A percentile compares a stretch with the other conserved stretches of the same genome.
Evolutionary conservation across 1,284 basidiomycete genomes (phyloP).

Genomic region (Puccinia horiana): DNA sequence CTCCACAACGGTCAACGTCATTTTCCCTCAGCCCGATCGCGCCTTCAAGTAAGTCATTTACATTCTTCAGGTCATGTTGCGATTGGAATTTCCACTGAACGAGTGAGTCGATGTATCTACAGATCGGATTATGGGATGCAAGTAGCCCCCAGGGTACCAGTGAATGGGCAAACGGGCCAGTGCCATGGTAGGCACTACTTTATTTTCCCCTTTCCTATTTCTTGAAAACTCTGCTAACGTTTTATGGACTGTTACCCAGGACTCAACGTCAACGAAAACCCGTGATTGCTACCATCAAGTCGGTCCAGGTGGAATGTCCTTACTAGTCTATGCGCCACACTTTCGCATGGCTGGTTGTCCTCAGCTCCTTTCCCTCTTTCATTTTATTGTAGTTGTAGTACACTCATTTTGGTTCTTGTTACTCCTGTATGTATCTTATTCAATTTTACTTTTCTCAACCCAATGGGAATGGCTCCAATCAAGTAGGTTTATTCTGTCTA

Average conservation of each 20-base stretch:
- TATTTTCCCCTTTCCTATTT: too few relatives aligned
- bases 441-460: too few relatives aligned
- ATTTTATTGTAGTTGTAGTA: background rate
- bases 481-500: too few relatives aligned
- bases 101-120: too few relatives aligned
- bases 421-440: too few relatives aligned
- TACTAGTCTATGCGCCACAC: slow-evolving; percentile 15
- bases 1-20: slow-evolving; percentile 35
- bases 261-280: slow-evolving; percentile 7
- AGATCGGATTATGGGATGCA: slow-evolving; percentile 48
- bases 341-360: background rate
- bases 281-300: slow-evolving; percentile 22
- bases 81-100: background rate
- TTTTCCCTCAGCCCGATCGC: slow-evolving; percentile 40
- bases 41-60: slow-evolving; percentile 28
- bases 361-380: background rate
- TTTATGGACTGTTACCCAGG: background rate
- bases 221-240: too few relatives aligned
- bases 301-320: slow-evolving; percentile 42
- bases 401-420: background rate
- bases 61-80: too few relatives aligned
- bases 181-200: slow-evolving; percentile 35
- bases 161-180: slow-evolving; percentile 44
- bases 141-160: slow-evolving; percentile 42
- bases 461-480: too few relatives aligned